phyloP scores from a whole-genome alignment of 176 grass and related monocot genomes.

The Carex littledalei region DNA sequence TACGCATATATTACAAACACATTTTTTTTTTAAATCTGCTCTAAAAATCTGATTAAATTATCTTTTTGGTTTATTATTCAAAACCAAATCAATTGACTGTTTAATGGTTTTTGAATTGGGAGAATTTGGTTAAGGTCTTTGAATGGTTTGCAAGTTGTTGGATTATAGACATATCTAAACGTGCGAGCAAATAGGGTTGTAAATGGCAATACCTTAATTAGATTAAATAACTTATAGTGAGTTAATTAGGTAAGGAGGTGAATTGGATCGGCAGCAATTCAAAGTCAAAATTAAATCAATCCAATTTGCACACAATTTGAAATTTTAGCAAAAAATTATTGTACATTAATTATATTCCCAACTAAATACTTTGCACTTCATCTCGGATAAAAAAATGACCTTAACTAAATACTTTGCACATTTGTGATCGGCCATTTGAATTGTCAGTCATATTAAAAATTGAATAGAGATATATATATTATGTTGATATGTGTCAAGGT shows the following conservation, averaged over 20 bases:
- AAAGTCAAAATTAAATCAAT: background rate
- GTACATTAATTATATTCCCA: too few species aligned
- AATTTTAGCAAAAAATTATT: background rate
- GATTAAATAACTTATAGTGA: background rate
- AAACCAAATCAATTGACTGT: constrained; percentile 9
- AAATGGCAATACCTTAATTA: background rate
- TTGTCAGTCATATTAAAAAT: background rate
- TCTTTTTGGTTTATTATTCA: background rate
- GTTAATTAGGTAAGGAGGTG: background rate
- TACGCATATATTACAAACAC: background rate
- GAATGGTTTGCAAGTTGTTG: background rate
- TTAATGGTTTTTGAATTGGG: background rate
- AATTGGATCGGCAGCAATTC: background rate
- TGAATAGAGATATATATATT: background rate
- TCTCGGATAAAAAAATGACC: background rate
- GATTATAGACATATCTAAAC: background rate
- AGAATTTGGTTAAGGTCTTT: background rate
- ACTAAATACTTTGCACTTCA: background rate
- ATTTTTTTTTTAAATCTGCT: background rate
- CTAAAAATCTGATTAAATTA: background rate
- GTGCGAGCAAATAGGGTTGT: background rate
- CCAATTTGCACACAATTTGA: too few species aligned
- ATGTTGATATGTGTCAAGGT: too few species aligned
- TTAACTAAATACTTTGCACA: background rate
- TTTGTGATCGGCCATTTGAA: background rate